phyloP scores from a whole-genome alignment of 441 rosid species.

The Corymbia calophylla region DNA sequence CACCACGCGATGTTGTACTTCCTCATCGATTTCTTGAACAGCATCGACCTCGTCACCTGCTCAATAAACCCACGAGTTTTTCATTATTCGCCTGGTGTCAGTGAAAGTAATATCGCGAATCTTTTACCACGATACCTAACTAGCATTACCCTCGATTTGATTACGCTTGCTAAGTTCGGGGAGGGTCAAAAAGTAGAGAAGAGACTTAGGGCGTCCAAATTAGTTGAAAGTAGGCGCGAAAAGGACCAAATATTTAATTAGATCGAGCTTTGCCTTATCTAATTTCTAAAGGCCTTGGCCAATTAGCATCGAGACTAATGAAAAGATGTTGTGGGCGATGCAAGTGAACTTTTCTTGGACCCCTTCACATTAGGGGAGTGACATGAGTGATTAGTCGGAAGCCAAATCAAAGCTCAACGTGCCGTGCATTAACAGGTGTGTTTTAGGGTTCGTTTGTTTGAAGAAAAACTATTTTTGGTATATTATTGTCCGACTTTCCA shows the following conservation, averaged over 20 bases:
- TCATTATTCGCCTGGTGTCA: rapidly evolving
- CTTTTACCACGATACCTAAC: neutral
- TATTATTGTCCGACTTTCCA: neutral
- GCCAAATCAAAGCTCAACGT: neutral
- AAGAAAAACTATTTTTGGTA: neutral
- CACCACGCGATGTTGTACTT: constrained; percentile 36
- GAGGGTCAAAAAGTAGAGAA: neutral
- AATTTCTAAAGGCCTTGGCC: neutral
- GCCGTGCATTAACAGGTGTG: neutral
- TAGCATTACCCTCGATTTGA: neutral
- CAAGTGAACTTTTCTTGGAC: neutral
- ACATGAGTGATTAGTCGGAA: neutral
- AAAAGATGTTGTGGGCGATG: neutral
- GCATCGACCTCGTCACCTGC: constrained; percentile 23
- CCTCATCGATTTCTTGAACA: constrained; percentile 39
- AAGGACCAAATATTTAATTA: neutral
- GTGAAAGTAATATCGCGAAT: neutral
- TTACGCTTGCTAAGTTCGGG: neutral
- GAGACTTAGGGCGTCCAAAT: neutral
- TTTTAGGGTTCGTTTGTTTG: neutral
- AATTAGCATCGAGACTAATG: neutral
- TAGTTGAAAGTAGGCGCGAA: neutral
- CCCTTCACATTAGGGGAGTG: neutral
- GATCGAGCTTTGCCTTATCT: neutral
- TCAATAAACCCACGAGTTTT: neutral